Evolutionary conservation across 495 filamentous ascomycete genomes (phyloP), one percentile per base, ranked within the genome.

Genomic region (Xylaria acuta): DNA sequence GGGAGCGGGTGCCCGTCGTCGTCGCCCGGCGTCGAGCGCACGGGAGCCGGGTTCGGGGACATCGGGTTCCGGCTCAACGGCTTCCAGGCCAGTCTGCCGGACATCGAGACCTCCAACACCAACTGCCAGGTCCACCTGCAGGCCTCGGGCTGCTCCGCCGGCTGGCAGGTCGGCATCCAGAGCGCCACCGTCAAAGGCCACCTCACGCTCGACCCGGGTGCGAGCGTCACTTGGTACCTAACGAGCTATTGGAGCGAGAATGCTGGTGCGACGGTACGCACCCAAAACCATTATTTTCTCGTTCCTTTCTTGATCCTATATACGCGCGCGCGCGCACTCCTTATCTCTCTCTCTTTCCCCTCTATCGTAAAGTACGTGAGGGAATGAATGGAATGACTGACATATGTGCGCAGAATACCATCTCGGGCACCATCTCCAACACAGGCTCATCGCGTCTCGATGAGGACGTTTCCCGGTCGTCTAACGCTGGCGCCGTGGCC

Each of bases 111-210:
- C 73, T 47, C 72, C 60, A 82, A 77, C 5, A 73, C 79, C 34
- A 82, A 81, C 79, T 85, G 83, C 80, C 78, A 85, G 74, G 75
- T 76, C 1, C 82, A 84, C 69, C 68, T 85, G 47, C 73, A 79
- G 60, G 75, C 79, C 30, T 51, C 74, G 20, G 81, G 81, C 32
- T 70, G 75, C 22, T 73, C 74, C 38, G 67, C 80, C 3, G 83
- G 83, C n/a, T 85, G 83, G 83, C 83, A 85, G 79, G 75, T 83
- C 34, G 78, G 80, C 34, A 69, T 85, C 67, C 74, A 72, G 54
- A 73, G 77, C 69, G 82, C 80, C 53, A 64, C 30, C 47, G 77
- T 84, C 59, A 71, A 69, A 25, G 81, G 82, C n/a, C 81, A 78
- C 59, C 64, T 80, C 9, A 73, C 75, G 2, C 78, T 85, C 8